Percentiles rank a stretch among this genome's conserved stretches.
These are phyloP conservation scores for Trametes polyzona DNA, from an alignment of 1,284 basidiomycete species.

Conservation along the genomic window DNA sequence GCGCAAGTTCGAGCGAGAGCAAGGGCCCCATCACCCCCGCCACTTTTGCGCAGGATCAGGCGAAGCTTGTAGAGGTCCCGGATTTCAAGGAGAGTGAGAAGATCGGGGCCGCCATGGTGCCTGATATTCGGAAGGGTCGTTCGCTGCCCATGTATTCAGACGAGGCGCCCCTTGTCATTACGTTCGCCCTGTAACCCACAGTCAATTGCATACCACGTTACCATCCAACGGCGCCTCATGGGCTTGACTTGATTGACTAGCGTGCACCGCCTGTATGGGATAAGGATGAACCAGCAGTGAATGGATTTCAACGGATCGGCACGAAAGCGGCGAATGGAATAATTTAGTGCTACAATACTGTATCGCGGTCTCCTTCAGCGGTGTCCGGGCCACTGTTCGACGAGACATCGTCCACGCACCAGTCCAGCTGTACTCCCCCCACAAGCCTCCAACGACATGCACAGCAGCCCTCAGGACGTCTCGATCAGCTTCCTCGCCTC, in stretches of 20 bases:
- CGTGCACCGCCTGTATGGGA: not conserved
- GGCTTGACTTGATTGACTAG: too few relatives aligned
- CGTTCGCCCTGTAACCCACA: not conserved
- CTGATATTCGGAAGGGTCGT: not conserved
- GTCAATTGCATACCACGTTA: too few relatives aligned
- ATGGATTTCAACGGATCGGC: not conserved
- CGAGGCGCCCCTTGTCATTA: not conserved
- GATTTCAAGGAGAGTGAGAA: constrained; percentile 17
- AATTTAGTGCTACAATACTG: constrained; percentile 27
- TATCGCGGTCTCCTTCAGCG: not conserved
- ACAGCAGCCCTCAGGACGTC: constrained; percentile 26
- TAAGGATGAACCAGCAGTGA: not conserved
- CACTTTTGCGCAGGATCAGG: constrained; percentile 19
- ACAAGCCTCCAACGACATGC: not conserved
- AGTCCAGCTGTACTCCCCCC: constrained; percentile 13
- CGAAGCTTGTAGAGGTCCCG: constrained; percentile 20
- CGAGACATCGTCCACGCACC: constrained; percentile 13
- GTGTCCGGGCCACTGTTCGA: not conserved
- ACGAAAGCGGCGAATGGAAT: constrained; percentile 12
- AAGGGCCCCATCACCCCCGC: constrained; percentile 24
- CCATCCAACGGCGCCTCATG: too few relatives aligned
- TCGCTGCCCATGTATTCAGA: not conserved
- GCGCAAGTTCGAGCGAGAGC: constrained; percentile 18
- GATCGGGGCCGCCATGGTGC: constrained; percentile 9
- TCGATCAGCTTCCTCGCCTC: constrained; percentile 57